Evolutionary conservation across 176 grass and related monocot species (phyloP), one percentile per base, ranked within the genome.

Genomic region (Hordeum marinum): DNA sequence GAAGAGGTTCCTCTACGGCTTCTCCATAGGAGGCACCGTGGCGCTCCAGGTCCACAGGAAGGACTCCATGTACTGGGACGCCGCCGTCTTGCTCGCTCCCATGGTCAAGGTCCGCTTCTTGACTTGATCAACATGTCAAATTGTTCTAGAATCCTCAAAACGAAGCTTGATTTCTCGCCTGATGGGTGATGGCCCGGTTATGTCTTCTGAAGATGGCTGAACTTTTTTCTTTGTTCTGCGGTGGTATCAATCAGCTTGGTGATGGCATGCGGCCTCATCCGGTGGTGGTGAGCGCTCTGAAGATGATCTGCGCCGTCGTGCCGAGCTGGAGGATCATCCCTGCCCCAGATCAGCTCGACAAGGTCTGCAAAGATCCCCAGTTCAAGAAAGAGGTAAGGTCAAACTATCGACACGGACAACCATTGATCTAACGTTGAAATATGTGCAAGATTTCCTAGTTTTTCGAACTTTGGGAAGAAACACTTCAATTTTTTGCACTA

Each of bases 251-350:
- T 88, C 75, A 92, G 91, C 90, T 97, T 52, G 64, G 77, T 12
- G 91, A 96, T 40, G 63, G 64, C 55, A 77, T 88, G 85, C 89
- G 85, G 66, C 94, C 94, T 17, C 85, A 84, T 61, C 90, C 94
- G 9, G 25, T 89, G 20, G 21, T 94, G 46, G 63, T 89, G 42
- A 75, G 71, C 6, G 80, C 89, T 54, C 6, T 97, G 74, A 86
- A 75, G 17, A 88, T 88, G 80, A 73, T 97, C 13, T 84, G 76
- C 71, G 3, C 32, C 20, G 75, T 97, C 15, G 71, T 63, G 5
- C 92, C 94, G 11, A 94, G 72, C 12, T 97, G 89, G 92, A 97
- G 81, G 73, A 48, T 92, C 43, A 80, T 94, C 85, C 90, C 92
- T 34, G 76, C 80, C 40, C 67, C 57, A 58, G 90, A 97, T 76